Percentiles rank a stretch among this genome's conserved stretches.
These are phyloP conservation scores for Aureobasidium leucospermi DNA, from an alignment of 2,329 filamentous ascomycete genomes.

Conservation along the genomic window DNA sequence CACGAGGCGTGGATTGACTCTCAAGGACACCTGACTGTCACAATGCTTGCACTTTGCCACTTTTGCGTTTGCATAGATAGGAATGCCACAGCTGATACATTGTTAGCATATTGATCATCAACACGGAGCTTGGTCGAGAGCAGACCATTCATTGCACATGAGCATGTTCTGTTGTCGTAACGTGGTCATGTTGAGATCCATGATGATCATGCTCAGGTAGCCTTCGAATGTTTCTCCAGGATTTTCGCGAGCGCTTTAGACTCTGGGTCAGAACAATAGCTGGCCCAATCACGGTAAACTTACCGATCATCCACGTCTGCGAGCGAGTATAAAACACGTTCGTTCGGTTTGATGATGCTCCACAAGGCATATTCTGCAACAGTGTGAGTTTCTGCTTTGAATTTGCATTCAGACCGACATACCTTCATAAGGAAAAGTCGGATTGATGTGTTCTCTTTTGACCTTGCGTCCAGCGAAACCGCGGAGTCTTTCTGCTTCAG, in stretches of 20 bases:
- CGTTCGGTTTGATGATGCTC: background rate
- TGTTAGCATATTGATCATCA: background rate
- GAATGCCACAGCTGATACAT: constrained; percentile 42
- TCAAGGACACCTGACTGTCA: constrained; percentile 27
- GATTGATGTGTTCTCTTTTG: constrained; percentile 45
- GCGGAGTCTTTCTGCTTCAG: constrained; percentile 48
- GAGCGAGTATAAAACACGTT: constrained; percentile 33
- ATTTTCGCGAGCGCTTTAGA: background rate
- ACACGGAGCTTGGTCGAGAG: background rate
- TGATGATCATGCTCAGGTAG: constrained; percentile 39
- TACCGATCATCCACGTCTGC: constrained; percentile 36
- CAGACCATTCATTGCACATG: constrained; percentile 37
- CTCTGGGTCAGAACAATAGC: background rate
- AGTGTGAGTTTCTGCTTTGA: background rate
- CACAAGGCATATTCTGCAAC: background rate
- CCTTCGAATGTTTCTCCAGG: constrained; percentile 34
- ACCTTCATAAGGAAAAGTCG: constrained; percentile 36
- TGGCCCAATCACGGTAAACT: background rate
- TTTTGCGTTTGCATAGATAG: constrained; percentile 46
- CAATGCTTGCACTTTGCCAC: constrained; percentile 35
- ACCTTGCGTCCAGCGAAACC: constrained; percentile 41
- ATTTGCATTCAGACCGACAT: background rate
- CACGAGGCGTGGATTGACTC: constrained; percentile 37
- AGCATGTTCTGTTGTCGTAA: constrained; percentile 38
- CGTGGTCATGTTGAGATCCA: constrained; percentile 34